Evolutionary conservation across 2,329 filamentous ascomycete species (phyloP).

Genomic region (Daldinia sp.): DNA sequence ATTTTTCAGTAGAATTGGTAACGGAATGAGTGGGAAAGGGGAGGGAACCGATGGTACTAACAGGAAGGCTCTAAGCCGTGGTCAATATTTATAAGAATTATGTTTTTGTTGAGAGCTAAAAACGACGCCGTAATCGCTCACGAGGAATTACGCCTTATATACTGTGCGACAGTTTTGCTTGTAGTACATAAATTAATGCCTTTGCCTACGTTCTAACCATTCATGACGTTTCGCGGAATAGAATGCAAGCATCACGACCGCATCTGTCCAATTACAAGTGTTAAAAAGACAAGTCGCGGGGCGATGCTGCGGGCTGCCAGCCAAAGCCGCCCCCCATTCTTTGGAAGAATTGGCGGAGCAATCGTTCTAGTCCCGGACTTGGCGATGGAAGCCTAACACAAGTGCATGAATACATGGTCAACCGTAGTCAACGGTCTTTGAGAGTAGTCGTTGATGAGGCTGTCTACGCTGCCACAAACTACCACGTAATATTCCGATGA

Average conservation of each 20-base stretch:
- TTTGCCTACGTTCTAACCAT: neutral
- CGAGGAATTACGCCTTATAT: no score
- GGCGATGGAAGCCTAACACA: neutral
- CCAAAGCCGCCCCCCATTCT: neutral
- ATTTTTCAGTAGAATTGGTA: neutral
- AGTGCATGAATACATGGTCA: neutral
- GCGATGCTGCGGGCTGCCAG: slow-evolving; percentile 9
- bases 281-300: slow-evolving; percentile 14
- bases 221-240: slow-evolving; percentile 7
- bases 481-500: neutral
- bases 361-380: neutral
- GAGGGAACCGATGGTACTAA: neutral
- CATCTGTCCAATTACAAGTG: slow-evolving; percentile 3
- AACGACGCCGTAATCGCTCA: no score
- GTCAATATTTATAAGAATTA: slow-evolving; percentile 16
- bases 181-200: no score
- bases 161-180: no score
- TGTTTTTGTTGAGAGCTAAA: no score
- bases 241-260: neutral
- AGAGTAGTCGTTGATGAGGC: neutral
- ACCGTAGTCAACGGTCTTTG: neutral
- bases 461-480: neutral
- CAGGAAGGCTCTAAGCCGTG: neutral
- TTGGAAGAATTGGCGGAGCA: neutral
- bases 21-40: neutral